A percentile compares a stretch with the other conserved stretches of the same genome.
phyloP scores from a whole-genome alignment of 495 filamentous ascomycete genomes.

The Hypoxylon lienhwacheense region DNA sequence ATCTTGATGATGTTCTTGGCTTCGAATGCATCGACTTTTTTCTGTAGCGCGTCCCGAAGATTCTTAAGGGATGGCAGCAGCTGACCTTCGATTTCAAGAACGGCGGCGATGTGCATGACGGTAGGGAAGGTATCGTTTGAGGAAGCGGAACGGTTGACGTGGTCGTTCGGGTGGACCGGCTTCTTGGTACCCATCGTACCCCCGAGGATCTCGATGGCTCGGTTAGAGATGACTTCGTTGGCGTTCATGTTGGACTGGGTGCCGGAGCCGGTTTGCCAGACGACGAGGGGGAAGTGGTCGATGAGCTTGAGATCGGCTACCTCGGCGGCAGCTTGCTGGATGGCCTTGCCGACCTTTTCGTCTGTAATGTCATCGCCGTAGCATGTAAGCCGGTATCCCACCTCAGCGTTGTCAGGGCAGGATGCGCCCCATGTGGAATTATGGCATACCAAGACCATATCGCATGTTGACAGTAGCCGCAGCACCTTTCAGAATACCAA shows the following conservation, averaged over 20 bases:
- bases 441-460: constrained; percentile 81
- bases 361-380: constrained; percentile 53
- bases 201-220: constrained; percentile 96
- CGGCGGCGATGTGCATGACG: constrained; percentile 98
- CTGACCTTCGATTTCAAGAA: constrained; percentile 84
- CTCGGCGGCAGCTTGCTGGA: constrained; percentile 90
- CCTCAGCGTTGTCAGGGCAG: constrained; percentile 8
- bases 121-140: constrained; percentile 99
- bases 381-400: constrained; percentile 29
- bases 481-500: constrained; percentile 96
- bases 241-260: constrained; percentile 99
- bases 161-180: constrained; percentile 98
- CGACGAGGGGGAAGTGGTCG: constrained; percentile 97
- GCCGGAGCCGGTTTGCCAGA: constrained; percentile 98
- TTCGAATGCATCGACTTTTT: constrained; percentile 88
- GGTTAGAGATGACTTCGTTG: constrained; percentile 99
- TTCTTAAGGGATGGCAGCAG: constrained; percentile 81
- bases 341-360: constrained; percentile 88
- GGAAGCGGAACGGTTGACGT: constrained; percentile 98
- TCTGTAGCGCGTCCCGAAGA: constrained; percentile 79
- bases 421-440: constrained; percentile 15
- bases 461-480: constrained; percentile 96
- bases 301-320: constrained; percentile 91
- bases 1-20: constrained; percentile 92
- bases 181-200: constrained; percentile 94